A percentile compares a stretch with the other conserved stretches of the same genome.
phyloP scores from a whole-genome alignment of 2,329 filamentous ascomycete species.

The Colletotrichum coccodes region DNA sequence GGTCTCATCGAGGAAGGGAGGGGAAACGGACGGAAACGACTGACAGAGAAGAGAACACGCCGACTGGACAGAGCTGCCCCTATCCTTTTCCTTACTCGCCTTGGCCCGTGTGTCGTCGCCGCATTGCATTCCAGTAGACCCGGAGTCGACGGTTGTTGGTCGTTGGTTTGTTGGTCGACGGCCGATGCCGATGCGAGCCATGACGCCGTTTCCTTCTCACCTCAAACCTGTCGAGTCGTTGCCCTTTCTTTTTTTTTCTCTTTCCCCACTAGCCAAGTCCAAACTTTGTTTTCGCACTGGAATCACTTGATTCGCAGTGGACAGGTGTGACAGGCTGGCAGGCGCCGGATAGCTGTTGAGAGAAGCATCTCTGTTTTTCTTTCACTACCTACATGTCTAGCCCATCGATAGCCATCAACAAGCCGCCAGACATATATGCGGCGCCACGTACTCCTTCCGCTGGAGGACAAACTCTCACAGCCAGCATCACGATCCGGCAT shows the following conservation, averaged over 20 bases:
- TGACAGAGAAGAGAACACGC: no score
- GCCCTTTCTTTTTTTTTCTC: not conserved
- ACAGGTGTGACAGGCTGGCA: no score
- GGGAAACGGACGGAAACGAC: not conserved
- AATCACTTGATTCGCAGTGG: conserved; percentile 23
- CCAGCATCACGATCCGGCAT: not conserved
- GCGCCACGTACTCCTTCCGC: not conserved
- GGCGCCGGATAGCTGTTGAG: conserved; percentile 8
- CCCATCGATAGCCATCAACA: not conserved
- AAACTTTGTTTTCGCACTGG: conserved; percentile 25
- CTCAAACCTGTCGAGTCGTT: not conserved
- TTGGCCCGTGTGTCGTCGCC: conserved; percentile 11
- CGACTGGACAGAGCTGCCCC: conserved; percentile 7
- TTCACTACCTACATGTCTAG: not conserved
- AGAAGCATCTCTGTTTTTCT: not conserved
- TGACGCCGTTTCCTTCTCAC: conserved; percentile 1
- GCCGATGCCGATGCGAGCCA: not conserved
- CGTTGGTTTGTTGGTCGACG: not conserved
- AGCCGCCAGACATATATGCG: not conserved
- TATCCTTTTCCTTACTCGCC: not conserved
- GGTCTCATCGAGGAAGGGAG: not conserved
- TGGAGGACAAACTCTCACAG: not conserved
- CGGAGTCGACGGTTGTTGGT: not conserved
- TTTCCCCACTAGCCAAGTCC: not conserved
- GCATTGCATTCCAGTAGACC: not conserved